Evolutionary conservation across 2,329 filamentous ascomycete species (phyloP).

Genomic region (Pseudocercospora fuligena): DNA sequence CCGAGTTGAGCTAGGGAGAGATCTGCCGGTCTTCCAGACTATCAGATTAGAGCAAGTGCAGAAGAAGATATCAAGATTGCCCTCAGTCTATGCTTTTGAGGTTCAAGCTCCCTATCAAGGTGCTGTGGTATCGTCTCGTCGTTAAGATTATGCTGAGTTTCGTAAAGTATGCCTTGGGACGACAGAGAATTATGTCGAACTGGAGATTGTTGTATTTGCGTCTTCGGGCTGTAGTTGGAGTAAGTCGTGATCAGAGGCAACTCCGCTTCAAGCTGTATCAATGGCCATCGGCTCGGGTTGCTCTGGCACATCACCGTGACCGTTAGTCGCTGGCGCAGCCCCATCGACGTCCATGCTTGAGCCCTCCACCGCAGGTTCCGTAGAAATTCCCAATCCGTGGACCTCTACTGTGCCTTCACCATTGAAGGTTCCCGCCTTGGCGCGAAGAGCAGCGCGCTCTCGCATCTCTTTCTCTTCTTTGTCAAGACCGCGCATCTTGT

Average conservation of each 20-base stretch:
- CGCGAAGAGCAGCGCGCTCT: conserved; percentile 47
- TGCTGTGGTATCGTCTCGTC: conserved; percentile 1
- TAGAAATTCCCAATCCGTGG: conserved; percentile 23
- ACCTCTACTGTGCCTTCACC: conserved; percentile 28
- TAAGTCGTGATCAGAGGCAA: not conserved
- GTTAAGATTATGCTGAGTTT: not conserved
- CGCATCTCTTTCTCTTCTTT: conserved; percentile 52
- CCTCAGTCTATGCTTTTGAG: not conserved
- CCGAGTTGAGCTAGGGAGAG: not conserved
- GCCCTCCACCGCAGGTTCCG: not conserved
- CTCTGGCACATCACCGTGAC: conserved; percentile 1
- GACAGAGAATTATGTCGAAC: not conserved
- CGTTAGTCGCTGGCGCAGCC: conserved; percentile 6
- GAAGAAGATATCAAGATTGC: not conserved
- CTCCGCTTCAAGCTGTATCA: conserved; percentile 3
- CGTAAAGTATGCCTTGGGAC: not conserved
- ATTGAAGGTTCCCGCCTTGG: conserved; percentile 19
- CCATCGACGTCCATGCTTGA: conserved; percentile 3
- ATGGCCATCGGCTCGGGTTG: conserved; percentile 13
- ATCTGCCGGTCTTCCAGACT: not conserved
- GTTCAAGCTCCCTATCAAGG: not conserved
- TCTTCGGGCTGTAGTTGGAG: not conserved
- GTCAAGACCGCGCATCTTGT: conserved; percentile 51
- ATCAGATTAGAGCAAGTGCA: not conserved
- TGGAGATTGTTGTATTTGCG: not conserved